These are phyloP conservation scores for Pyronema omphalodes DNA, from an alignment of 495 filamentous ascomycete genomes.

Conservation along the genomic window DNA sequence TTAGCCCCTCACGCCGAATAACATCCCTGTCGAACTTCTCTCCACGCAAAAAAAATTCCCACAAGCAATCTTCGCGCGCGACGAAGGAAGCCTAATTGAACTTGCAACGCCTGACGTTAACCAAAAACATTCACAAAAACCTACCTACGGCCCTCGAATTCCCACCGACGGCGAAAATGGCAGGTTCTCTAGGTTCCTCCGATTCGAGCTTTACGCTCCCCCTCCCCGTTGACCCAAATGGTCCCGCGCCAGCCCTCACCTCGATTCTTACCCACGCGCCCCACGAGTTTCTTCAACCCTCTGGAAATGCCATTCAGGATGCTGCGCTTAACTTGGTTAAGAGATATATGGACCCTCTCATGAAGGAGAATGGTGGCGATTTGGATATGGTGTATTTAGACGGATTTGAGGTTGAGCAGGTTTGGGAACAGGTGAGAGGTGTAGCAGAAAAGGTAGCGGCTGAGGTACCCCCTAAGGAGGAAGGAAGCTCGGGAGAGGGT, in stretches of 20 bases:
- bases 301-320: constrained; percentile 12
- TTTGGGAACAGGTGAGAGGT: constrained; percentile 83
- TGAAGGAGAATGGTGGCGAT: constrained; percentile 6
- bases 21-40: too few relatives aligned
- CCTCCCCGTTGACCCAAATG: neutral
- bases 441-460: constrained; percentile 37
- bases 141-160: neutral
- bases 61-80: too few relatives aligned
- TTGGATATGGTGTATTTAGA: constrained; percentile 55
- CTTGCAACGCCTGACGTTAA: too few relatives aligned
- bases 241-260: constrained; percentile 1
- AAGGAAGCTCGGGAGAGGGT: neutral
- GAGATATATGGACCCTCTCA: constrained; percentile 22
- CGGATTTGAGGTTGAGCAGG: constrained; percentile 71
- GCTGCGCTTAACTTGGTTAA: constrained; percentile 21
- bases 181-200: constrained; percentile 2
- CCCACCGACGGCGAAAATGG: constrained; percentile 2
- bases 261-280: constrained; percentile 5
- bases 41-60: too few relatives aligned
- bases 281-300: constrained; percentile 18
- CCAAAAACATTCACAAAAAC: too few relatives aligned
- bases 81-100: too few relatives aligned
- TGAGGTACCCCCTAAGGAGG: constrained; percentile 23
- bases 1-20: too few relatives aligned
- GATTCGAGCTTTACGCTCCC: neutral